Conservation (phyloP, 345 rosid genomes). For the Salix dunnii region DNA sequence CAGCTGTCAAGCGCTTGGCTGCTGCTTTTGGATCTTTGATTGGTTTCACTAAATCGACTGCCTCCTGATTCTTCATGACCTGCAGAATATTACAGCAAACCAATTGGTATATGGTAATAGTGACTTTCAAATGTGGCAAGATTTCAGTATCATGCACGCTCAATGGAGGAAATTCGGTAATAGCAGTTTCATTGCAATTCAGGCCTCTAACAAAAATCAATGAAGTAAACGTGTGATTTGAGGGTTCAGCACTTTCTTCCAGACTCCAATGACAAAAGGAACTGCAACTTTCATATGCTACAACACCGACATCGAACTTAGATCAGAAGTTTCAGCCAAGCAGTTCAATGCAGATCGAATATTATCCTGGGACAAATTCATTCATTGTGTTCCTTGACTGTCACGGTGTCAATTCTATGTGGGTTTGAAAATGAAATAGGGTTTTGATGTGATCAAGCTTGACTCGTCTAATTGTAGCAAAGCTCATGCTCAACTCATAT, state of each 20-base stretch:
- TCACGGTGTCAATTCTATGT: too few species aligned
- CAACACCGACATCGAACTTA: not conserved
- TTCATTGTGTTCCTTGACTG: not conserved
- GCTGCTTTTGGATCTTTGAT: conserved; percentile 51
- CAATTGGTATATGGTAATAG: not conserved
- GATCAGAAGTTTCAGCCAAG: not conserved
- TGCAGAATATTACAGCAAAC: conserved; percentile 10
- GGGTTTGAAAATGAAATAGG: too few species aligned
- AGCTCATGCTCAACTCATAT: too few species aligned
- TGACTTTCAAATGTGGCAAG: not conserved
- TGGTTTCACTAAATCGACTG: conserved; percentile 44
- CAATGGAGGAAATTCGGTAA: not conserved
- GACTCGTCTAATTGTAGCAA: too few species aligned
- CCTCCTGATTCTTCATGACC: conserved; percentile 50
- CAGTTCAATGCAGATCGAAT: not conserved
- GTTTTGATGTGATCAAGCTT: too few species aligned
- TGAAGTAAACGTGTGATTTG: not conserved
- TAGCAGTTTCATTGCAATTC: not conserved
- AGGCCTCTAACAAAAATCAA: too few species aligned
- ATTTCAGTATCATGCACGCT: not conserved
- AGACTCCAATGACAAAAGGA: not conserved
- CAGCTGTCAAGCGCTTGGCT: conserved; percentile 48
- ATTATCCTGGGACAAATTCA: not conserved
- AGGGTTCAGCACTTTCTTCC: not conserved
- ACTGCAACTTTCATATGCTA: not conserved